Evolutionary conservation across 257 asterid genomes (phyloP).

Genomic region (Jasminum sambac): DNA sequence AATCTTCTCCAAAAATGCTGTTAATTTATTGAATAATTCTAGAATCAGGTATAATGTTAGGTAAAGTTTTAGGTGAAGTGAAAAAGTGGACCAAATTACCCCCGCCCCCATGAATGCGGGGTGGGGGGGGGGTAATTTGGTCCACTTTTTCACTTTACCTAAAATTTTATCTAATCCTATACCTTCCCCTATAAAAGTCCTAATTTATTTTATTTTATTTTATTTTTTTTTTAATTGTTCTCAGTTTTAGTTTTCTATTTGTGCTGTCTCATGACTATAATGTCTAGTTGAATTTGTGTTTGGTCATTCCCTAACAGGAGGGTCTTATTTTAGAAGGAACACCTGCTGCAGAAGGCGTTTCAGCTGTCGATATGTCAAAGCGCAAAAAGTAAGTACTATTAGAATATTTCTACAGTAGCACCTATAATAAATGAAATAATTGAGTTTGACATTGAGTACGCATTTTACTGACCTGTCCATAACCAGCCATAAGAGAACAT

Average conservation of each 20-base stretch:
- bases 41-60: no score
- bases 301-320: constrained; percentile 56
- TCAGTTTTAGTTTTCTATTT: constrained; percentile 1
- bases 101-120: no score
- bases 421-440: background rate
- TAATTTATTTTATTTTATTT: no score
- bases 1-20: no score
- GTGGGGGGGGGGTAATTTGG: no score
- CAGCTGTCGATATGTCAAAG: constrained; percentile 75
- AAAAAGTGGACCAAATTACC: no score
- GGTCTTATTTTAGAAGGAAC: constrained; percentile 81
- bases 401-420: background rate
- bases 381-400: constrained; percentile 66
- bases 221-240: no score
- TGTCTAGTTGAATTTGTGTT: constrained; percentile 17
- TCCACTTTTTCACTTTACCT: no score
- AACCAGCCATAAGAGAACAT: background rate
- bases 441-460: background rate
- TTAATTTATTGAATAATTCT: no score
- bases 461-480: background rate
- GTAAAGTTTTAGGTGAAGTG: no score
- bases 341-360: constrained; percentile 94
- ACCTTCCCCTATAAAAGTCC: no score
- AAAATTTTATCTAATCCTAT: no score
- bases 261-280: constrained; percentile 2